Conservation (phyloP, 495 filamentous ascomycete species). For the Trichocladium uniseriatum region DNA sequence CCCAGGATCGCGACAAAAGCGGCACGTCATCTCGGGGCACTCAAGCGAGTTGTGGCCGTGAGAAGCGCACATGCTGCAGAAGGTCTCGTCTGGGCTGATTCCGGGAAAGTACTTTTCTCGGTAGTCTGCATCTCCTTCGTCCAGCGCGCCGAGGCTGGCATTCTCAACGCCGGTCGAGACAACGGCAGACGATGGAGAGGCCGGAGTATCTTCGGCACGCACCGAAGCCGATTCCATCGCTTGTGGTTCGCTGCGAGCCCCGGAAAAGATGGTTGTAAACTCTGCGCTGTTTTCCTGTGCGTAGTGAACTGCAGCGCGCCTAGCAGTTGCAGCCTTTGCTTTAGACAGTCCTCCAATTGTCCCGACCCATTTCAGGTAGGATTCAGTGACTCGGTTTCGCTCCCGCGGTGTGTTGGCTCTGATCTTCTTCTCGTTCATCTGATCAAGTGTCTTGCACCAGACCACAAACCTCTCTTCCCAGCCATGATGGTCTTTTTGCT, state of each 20-base stretch:
- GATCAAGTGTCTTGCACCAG: conserved; percentile 16
- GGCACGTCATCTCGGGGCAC: conserved; percentile 28
- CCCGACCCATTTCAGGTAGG: conserved; percentile 15
- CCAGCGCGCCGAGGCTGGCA: not conserved
- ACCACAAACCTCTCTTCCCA: conserved; percentile 14
- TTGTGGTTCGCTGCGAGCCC: not conserved
- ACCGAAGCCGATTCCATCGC: not conserved
- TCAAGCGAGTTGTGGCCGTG: conserved; percentile 22
- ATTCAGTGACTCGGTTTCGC: not conserved
- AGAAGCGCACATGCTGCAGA: conserved; percentile 33
- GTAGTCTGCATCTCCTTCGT: conserved; percentile 18
- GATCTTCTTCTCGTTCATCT: conserved; percentile 9
- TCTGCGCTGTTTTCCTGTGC: conserved; percentile 4
- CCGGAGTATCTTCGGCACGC: not conserved
- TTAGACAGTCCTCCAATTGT: conserved; percentile 10
- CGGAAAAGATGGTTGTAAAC: not conserved
- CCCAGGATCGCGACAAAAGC: conserved; percentile 25
- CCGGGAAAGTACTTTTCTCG: conserved; percentile 33
- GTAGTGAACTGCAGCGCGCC: conserved; percentile 8
- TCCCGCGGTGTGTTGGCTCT: not conserved
- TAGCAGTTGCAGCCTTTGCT: conserved; percentile 6
- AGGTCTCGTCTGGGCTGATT: conserved; percentile 18
- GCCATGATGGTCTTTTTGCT: conserved; percentile 1
- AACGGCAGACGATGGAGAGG: not conserved
- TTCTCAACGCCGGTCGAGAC: not conserved